Base-by-base conservation (phyloP, 169 alveolate genomes). In the Plasmodium malariae region DNA sequence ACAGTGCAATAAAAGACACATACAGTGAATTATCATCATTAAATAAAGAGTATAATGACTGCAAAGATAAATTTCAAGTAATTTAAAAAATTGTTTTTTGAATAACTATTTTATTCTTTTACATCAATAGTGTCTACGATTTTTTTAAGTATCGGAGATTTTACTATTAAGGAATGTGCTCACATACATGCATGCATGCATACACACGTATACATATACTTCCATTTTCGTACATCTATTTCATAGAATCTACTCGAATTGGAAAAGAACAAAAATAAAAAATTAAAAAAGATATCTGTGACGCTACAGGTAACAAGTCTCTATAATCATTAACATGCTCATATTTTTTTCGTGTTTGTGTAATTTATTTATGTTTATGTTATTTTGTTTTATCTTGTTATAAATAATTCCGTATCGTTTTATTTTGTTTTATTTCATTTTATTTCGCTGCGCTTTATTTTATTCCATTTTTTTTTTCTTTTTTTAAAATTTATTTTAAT, bases 241-340 rank as follows among this genome's bases (percentile, higher is more conserved):
- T 2, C 19, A 21, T 40, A 78, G 89, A 68, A 78, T 48, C 69
- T 78, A 3, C 68, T 62, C 26, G 89, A 78, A 54, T 40, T 78
- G 48, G 78, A 63, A 37, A 67, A 69, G 62, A 78, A 78, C 19
- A 78, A 65, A 30, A 78, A 78, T 28, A 45, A 78, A 28, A 78
- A 78, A 37, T 36, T 78, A 63, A 78, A 63, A 63, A 78, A 78
- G 37, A 78, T 78, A 78, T 78, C 89, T 19, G 89, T 28, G 32
- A 55, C 89, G 32, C 63, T 78, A 26, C 89, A 78, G 60, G 89
- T 78, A 78, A n/a, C 7, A 21, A n/a, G 19, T 55, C 2, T 21
- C 19, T n/a, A n/a, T n/a, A n/a, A n/a, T 55, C 30, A 55, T 17
- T 2, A 3, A 21, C 26, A 55, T 55, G 65, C 7, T 21, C 24